Conservation (phyloP, 2,329 filamentous ascomycete species). For the Westerdykella sp. region DNA sequence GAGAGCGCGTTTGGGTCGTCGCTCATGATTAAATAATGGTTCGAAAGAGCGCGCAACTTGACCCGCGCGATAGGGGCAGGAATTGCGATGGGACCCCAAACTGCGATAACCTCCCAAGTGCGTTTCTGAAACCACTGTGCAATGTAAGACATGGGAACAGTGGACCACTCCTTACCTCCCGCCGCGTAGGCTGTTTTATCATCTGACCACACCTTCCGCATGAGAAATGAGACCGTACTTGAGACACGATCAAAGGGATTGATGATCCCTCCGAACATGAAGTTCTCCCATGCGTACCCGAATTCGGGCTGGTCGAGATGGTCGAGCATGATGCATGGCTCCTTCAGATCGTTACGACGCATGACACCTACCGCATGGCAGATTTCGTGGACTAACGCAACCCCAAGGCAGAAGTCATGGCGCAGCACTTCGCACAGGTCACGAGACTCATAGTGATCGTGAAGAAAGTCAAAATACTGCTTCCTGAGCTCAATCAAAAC, state of each 20-base stretch:
- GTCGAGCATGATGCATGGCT: constrained; percentile 21
- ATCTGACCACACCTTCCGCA: constrained; percentile 27
- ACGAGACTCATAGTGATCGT: constrained; percentile 14
- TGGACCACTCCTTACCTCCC: constrained; percentile 25
- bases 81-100: constrained; percentile 17
- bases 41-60: constrained; percentile 8
- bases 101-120: constrained; percentile 24
- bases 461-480: constrained; percentile 15
- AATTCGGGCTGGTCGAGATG: constrained; percentile 23
- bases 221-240: constrained; percentile 16
- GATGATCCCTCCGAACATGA: constrained; percentile 30
- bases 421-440: constrained; percentile 26
- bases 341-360: constrained; percentile 21
- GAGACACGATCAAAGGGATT: constrained; percentile 22
- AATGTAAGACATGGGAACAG: constrained; percentile 30
- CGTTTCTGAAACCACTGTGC: constrained; percentile 32
- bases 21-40: no score
- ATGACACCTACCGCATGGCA: constrained; percentile 31
- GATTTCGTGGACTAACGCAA: constrained; percentile 29
- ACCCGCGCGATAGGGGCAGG: constrained; percentile 17
- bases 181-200: constrained; percentile 5
- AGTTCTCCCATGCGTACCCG: constrained; percentile 35
- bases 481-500: constrained; percentile 21
- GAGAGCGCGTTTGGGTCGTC: no score
- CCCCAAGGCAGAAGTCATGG: constrained; percentile 31